Evolutionary conservation across 2,329 filamentous ascomycete genomes (phyloP), one percentile per base, ranked within the genome.

Genomic region (Penicillium sp.): DNA sequence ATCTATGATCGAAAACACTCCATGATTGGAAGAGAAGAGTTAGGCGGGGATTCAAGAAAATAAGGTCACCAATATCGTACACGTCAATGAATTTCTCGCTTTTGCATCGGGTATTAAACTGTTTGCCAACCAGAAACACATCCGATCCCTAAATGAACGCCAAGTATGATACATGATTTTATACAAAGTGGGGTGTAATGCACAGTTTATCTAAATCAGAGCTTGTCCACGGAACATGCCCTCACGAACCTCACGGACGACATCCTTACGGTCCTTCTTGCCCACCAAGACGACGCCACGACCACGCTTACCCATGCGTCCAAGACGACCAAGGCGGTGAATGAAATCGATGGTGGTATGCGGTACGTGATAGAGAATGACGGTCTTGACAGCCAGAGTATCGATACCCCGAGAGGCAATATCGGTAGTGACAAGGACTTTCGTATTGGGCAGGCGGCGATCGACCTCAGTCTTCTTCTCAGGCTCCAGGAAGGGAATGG

Each of bases 331-430:
- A 4, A 98, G 85, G 16, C 96, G 89, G 76, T 99, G 96, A 70
- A 99, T 97, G 70, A 99, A 99, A 76, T 99, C 96, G 60, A 99
- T 96, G 0, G 92, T 96, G 0, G 91, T 96, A 73, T 98, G 94
- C 4, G 95, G 95, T n/a, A 99, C 94, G 73, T 99, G 92, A 75
- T 96, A 98, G 27, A 99, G 79, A 55, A 99, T 89, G 54, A 99
- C 95, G 66, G 96, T 91, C 58, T 91, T 85, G 18, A 98, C 94
- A 18, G 91, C 89, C 33, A 97, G 78, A 0, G 95, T 99, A 75
- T 99, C 95, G 68, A 99, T 96, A 62, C 95, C 95, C 66, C 95
- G 82, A 6, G 92, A 96, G 4, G 91, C 92, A 58, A 99, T 79
- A 75, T 99, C 95, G 0, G 95, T 99, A 13, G 92, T 95, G 3